Percentiles rank a stretch among this genome's conserved stretches.
Conservation (phyloP, 345 rosid genomes). For the Citrus glauca region DNA sequence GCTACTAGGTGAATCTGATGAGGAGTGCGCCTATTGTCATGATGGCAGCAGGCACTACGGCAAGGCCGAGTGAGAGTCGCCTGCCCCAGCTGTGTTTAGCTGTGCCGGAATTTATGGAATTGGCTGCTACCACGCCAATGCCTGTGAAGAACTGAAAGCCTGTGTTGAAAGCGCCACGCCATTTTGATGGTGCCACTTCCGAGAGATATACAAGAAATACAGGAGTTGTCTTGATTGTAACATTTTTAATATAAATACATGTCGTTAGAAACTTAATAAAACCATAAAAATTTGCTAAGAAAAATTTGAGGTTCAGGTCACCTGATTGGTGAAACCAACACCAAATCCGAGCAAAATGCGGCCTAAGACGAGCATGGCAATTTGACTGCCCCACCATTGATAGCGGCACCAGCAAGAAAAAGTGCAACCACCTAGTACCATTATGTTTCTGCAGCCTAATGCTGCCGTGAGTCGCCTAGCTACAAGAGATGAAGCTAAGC, state of each 20-base stretch:
- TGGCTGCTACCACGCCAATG: too few relatives aligned
- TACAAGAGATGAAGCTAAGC: slow-evolving; percentile 57
- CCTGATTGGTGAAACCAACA: slow-evolving; percentile 92
- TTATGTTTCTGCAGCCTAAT: slow-evolving; percentile 50
- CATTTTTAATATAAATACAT: neutral
- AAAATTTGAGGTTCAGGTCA: slow-evolving; percentile 2
- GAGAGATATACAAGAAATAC: slow-evolving; percentile 46
- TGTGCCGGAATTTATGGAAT: slow-evolving; percentile 9
- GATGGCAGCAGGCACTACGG: slow-evolving; percentile 59
- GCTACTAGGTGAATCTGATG: slow-evolving; percentile 78
- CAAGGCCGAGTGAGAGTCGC: slow-evolving; percentile 84
- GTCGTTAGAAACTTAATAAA: neutral
- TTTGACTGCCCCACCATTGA: slow-evolving; percentile 68
- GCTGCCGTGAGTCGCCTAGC: slow-evolving; percentile 61
- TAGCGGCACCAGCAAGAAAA: slow-evolving; percentile 66
- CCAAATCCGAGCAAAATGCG: slow-evolving; percentile 85
- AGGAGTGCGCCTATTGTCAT: slow-evolving; percentile 69
- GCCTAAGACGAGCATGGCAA: slow-evolving; percentile 76
- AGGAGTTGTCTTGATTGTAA: slow-evolving; percentile 66
- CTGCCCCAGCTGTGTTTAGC: slow-evolving; percentile 64
- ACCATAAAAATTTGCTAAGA: neutral
- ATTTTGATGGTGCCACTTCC: slow-evolving; percentile 79
- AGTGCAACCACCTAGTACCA: slow-evolving; percentile 58
- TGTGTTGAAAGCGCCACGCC: slow-evolving; percentile 84
- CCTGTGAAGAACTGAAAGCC: slow-evolving; percentile 53